Evolutionary conservation across 139 green algal genomes (phyloP).

Genomic region (Tetratostichococcus sp.): DNA sequence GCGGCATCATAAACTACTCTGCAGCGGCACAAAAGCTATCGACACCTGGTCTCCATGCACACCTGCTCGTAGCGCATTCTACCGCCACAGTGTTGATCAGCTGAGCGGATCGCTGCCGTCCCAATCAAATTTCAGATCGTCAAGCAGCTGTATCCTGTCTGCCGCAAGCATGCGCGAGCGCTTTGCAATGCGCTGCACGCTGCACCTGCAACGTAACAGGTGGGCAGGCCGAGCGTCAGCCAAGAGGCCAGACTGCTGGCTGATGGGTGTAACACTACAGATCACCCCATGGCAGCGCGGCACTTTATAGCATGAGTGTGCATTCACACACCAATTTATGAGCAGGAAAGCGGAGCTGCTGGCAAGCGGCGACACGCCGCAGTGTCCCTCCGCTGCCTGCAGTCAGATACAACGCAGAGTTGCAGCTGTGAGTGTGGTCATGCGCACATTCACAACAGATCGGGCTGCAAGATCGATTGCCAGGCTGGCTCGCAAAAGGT

Average conservation of each 20-base stretch:
- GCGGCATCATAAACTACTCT: too few species aligned
- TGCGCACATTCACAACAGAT: too few species aligned
- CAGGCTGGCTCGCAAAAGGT: too few species aligned
- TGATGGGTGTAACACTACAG: too few species aligned
- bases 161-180: slow-evolving; percentile 39
- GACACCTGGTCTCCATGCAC: too few species aligned
- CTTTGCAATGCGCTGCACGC: slow-evolving; percentile 55
- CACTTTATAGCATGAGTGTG: background rate
- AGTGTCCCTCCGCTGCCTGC: slow-evolving; percentile 33
- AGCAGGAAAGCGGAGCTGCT: slow-evolving; percentile 39
- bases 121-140: slow-evolving; percentile 68
- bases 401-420: too few species aligned
- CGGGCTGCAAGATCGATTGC: too few species aligned
- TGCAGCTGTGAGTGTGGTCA: too few species aligned
- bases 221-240: background rate
- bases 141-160: slow-evolving; percentile 34
- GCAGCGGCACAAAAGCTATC: too few species aligned
- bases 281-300: background rate
- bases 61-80: too few species aligned
- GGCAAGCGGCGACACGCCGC: slow-evolving; percentile 37
- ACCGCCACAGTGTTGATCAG: too few species aligned
- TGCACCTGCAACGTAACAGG: slow-evolving; percentile 11
- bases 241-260: too few species aligned
- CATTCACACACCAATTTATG: slow-evolving; percentile 59
- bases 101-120: slow-evolving; percentile 55